Conservation (phyloP, 164 flowering plant species). For the Tinospora cordifolia region DNA sequence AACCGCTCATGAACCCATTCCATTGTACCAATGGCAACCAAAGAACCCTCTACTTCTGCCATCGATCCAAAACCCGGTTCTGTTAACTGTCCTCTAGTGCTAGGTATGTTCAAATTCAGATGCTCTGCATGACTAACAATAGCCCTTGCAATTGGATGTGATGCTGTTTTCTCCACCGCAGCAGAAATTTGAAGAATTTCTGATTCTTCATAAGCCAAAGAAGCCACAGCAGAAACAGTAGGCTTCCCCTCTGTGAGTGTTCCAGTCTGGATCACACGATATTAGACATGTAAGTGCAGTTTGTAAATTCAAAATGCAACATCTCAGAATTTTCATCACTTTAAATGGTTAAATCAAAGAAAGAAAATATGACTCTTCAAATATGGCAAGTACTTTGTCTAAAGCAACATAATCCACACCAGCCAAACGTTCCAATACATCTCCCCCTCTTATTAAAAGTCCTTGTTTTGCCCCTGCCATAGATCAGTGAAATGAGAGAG, state of each 20-base stretch:
- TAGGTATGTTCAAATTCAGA: constrained; percentile 51
- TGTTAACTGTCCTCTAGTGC: constrained; percentile 68
- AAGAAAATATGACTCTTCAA: neutral
- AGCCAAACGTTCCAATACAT: constrained; percentile 88
- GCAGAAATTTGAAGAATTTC: constrained; percentile 82
- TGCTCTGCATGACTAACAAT: constrained; percentile 68
- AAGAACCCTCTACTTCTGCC: constrained; percentile 79
- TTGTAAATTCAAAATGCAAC: neutral
- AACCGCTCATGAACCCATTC: constrained; percentile 81
- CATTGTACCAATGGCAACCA: constrained; percentile 78
- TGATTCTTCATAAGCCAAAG: constrained; percentile 44
- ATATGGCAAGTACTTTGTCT: constrained; percentile 56
- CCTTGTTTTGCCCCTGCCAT: constrained; percentile 87
- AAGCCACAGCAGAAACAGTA: constrained; percentile 62
- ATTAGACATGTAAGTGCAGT: constrained; percentile 5
- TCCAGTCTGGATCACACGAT: constrained; percentile 60
- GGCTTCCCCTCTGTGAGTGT: constrained; percentile 97
- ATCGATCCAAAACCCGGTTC: constrained; percentile 93
- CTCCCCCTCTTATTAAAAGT: constrained; percentile 92
- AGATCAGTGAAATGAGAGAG: constrained; percentile 12
- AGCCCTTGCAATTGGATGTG: constrained; percentile 89
- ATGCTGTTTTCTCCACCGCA: constrained; percentile 91
- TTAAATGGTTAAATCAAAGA: neutral
- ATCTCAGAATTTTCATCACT: constrained; percentile 1
- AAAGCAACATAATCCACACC: constrained; percentile 58